Conservation (phyloP, 192 early-diverging fungal genomes). For the Backusella morwellensis region DNA sequence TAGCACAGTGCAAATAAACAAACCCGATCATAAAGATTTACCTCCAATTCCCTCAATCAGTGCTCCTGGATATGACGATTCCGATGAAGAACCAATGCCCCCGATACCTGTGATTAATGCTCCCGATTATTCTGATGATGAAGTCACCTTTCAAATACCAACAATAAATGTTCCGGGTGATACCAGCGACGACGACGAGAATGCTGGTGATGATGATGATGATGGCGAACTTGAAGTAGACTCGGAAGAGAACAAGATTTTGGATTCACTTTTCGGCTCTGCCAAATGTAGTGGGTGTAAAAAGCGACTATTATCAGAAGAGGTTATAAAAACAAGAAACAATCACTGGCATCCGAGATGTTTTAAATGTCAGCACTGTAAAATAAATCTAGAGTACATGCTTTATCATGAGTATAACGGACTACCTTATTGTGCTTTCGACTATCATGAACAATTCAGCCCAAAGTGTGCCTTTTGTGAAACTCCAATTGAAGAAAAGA, state of each 20-base stretch:
- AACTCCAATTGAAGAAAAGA: conserved; percentile 52
- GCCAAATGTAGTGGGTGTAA: conserved; percentile 42
- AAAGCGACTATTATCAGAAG: conserved; percentile 38
- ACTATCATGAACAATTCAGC: conserved; percentile 55
- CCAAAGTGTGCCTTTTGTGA: conserved; percentile 53
- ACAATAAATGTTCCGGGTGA: background rate
- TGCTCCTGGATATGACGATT: background rate
- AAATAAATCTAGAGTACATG: conserved; percentile 43
- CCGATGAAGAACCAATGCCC: background rate
- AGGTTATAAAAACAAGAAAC: conserved; percentile 48
- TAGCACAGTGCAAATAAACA: background rate
- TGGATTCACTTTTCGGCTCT: conserved; percentile 11
- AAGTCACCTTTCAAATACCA: background rate
- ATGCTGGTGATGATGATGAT: background rate
- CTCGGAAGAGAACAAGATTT: background rate
- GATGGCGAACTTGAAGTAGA: background rate
- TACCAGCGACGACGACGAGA: background rate
- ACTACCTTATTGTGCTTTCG: conserved; percentile 51
- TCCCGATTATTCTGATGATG: background rate
- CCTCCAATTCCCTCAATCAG: background rate
- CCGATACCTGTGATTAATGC: background rate
- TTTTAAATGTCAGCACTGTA: conserved; percentile 49
- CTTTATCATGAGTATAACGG: conserved; percentile 57
- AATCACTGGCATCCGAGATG: conserved; percentile 55
- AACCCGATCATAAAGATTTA: background rate